These are phyloP conservation scores for Globisporangium megalacanthum DNA, from an alignment of 352 stramenopile genomes.

Conservation along the genomic window DNA sequence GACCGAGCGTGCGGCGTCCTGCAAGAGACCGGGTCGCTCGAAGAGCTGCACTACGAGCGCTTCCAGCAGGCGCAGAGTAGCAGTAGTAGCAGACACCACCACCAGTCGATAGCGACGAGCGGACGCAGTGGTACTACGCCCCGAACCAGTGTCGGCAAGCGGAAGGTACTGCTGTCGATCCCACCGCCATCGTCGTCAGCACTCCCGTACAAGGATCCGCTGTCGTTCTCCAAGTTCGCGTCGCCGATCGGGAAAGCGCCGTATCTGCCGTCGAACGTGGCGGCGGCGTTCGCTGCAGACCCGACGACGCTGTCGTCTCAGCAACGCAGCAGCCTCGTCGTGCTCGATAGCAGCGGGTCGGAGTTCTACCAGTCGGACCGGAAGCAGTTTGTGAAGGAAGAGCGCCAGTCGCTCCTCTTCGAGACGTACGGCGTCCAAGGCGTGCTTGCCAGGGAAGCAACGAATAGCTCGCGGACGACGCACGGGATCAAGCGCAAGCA, in stretches of 20 bases:
- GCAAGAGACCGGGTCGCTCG: constrained; percentile 30
- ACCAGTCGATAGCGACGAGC: background rate
- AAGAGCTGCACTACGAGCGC: constrained; percentile 24
- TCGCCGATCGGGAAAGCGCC: constrained; percentile 43
- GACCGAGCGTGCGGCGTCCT: constrained; percentile 37
- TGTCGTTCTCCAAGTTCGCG: constrained; percentile 38
- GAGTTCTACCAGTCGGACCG: constrained; percentile 12
- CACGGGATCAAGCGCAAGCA: constrained; percentile 55
- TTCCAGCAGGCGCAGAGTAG: constrained; percentile 9
- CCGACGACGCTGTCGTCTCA: constrained; percentile 9
- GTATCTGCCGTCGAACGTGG: constrained; percentile 29
- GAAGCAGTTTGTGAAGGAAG: constrained; percentile 39
- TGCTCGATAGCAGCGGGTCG: constrained; percentile 18
- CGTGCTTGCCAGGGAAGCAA: constrained; percentile 3
- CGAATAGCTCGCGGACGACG: constrained; percentile 5
- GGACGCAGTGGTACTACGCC: constrained; percentile 10
- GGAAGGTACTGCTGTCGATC: constrained; percentile 16
- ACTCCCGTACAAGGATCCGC: constrained; percentile 13
- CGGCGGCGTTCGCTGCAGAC: constrained; percentile 10
- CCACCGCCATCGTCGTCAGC: background rate
- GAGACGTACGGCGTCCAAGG: constrained; percentile 54
- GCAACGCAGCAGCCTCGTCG: constrained; percentile 35
- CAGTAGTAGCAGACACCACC: background rate
- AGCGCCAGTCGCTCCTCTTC: constrained; percentile 50
- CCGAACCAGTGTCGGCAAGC: constrained; percentile 11